Evolutionary conservation across 345 rosid species (phyloP), one percentile per base, ranked within the genome.

Genomic region (Tarenaya hassleriana): DNA sequence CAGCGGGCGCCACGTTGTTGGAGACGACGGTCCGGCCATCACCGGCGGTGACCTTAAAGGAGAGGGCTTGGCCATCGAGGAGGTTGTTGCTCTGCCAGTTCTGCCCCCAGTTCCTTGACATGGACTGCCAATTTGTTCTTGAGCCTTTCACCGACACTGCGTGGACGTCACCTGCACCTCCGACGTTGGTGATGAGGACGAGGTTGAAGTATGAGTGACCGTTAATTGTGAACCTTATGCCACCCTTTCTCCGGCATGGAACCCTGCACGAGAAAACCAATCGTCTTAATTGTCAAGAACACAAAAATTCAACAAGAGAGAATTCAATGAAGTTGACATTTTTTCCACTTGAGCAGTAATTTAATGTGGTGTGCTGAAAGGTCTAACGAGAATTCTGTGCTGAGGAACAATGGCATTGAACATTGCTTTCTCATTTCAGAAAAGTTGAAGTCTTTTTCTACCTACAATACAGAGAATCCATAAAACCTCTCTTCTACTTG

Each of bases 71-170:
- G 34, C 81, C 79, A 0, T 73, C 52, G 0, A 80, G 54, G 2
- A 68, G 63, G 33, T 21, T 27, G 61, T 80, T 77, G 69, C 70
- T 73, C 59, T 80, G 83, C 83, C 81, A 77, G 42, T 80, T 80
- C n/a, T 80, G 83, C 0, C 78, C 86, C 80, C 83, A 80, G 33
- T 77, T 80, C 14, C 81, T 64, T 34, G 81, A 75, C 81, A 80
- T 68, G 45, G 69, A 63, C 41, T 69, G 73, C 84, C 88, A 81
- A 0, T 45, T 62, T 0, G 72, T 76, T 56, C 71, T 76, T 0
- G 78, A 71, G 5, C 88, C 88, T 65, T 72, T 81, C 15, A 81
- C 59, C 7, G 75, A 72, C 0, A 76, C 82, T 0, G 69, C 55
- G 17, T 52, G 67, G 5, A 76, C 72, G 33, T 79, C 79, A 3